Evolutionary conservation across 306 rosid genomes (phyloP).

Genomic region (Canavalia gladiata): DNA sequence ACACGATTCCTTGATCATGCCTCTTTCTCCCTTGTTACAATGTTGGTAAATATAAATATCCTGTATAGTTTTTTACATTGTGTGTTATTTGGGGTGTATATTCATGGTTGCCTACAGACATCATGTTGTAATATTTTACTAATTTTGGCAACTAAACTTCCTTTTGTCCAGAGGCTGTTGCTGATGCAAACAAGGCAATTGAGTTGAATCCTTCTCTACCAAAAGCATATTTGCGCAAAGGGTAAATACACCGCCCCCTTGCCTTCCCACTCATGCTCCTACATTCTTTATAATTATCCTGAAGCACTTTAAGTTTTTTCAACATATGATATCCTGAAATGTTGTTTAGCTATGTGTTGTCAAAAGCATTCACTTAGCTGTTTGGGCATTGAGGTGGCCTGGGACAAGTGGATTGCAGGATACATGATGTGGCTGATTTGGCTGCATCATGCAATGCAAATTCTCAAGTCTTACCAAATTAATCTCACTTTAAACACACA

Average conservation of each 20-base stretch:
- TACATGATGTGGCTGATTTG: not conserved
- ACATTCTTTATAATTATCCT: not conserved
- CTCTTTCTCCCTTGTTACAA: not conserved
- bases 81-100: not conserved
- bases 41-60: not conserved
- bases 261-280: not conserved
- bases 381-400: not conserved
- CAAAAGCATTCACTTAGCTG: not conserved
- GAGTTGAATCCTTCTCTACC: conserved; percentile 66
- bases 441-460: not conserved
- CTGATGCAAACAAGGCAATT: conserved; percentile 89
- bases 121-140: conserved; percentile 32
- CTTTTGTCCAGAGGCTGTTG: conserved; percentile 74
- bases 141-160: conserved; percentile 19
- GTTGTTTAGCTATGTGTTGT: not conserved
- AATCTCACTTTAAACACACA: conserved; percentile 5
- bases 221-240: conserved; percentile 88
- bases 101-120: not conserved
- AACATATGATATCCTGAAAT: not conserved
- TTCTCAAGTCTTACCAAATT: not conserved
- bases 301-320: not conserved
- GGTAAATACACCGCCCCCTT: conserved; percentile 54
- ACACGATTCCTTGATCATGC: not conserved
- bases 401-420: not conserved
- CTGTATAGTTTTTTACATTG: not conserved